Base-by-base conservation (phyloP, 2,329 filamentous ascomycete species). In the Sphaerulina vaccinii region DNA sequence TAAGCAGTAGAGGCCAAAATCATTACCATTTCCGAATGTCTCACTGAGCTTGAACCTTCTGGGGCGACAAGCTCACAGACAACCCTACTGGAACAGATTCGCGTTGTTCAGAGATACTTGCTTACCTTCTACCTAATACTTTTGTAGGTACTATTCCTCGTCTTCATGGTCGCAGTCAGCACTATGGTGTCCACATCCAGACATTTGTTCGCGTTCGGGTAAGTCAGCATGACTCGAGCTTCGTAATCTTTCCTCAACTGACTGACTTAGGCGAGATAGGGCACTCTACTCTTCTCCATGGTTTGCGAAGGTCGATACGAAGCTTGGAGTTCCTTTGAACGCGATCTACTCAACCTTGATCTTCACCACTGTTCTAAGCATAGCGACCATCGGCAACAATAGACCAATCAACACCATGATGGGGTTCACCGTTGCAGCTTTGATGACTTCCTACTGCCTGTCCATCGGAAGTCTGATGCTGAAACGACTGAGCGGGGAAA, bases 391-490 rank as follows among this genome's bases (percentile, higher is more conserved):
- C 10, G 24, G 27, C 29, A 66, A 63, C 39, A 71, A 66, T 23
- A 66, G 70, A 11, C 71, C 70, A 9, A 68, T 77, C 46, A 67
- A 69, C 49, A 71, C 71, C 36, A 71, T 74, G 40, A 67, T 76
- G 19, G 70, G 71, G 5, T 64, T 76, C 9, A 66, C 67, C 2
- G 66, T 70, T 2, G 67, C 62, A 21, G 70, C 72, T 3, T 63
- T 73, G 16, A 67, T 77, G 55, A 65, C 65, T 1, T 68, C 74
- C n/a, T 74, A 74, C 54, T 68, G 72, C 16, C 53, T 70, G 27
- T 66, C 68, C 1, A 65, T 73, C 35, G 66, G 63, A 32, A 68
- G 68, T 45, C 57, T 74, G 3, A 62, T 71, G 27, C 64, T 66
- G 46, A 69, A 67, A 41, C 71, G 74, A 1, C 40, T 73, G 37